These are phyloP conservation scores for Diplosphaera chodatii DNA, from an alignment of 139 green algal species.

Conservation along the genomic window DNA sequence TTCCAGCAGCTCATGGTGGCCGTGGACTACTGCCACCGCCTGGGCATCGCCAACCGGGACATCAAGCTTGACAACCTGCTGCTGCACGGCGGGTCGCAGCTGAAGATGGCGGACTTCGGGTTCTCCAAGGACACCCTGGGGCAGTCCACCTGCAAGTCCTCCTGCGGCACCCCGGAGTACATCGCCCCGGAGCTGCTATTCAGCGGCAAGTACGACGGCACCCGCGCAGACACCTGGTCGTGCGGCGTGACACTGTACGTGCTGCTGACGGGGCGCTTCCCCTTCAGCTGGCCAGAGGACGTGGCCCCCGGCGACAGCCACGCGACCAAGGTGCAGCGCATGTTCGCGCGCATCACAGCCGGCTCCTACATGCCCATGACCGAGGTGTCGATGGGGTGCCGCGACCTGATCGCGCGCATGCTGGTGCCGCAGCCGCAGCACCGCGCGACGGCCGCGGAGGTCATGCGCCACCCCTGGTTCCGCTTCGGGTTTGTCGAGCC, in stretches of 20 bases:
- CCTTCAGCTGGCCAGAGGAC: not conserved
- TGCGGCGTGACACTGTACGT: not conserved
- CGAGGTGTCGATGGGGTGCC: not conserved
- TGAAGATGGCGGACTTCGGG: not conserved
- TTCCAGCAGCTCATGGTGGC: slow-evolving; percentile 23
- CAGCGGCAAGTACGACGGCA: not conserved
- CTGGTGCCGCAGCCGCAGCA: slow-evolving; percentile 23
- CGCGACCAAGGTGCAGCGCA: not conserved
- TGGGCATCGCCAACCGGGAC: slow-evolving; percentile 19
- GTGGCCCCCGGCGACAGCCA: too few species aligned
- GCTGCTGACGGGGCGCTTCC: not conserved
- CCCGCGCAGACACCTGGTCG: not conserved
- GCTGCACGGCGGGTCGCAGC: not conserved
- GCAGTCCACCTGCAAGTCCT: not conserved
- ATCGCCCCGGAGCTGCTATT: not conserved
- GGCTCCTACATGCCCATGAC: not conserved
- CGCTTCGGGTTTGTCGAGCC: too few species aligned
- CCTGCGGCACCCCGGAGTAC: not conserved
- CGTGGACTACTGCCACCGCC: slow-evolving; percentile 21
- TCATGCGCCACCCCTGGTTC: slow-evolving; percentile 38
- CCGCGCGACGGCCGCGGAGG: slow-evolving; percentile 11
- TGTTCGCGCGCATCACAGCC: not conserved
- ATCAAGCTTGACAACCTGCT: slow-evolving; percentile 14
- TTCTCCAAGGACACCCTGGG: not conserved
- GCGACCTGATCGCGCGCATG: slow-evolving; percentile 29